These are phyloP conservation scores for Meredithiella fracta DNA, from an alignment of 2,329 filamentous ascomycete genomes.

Conservation along the genomic window DNA sequence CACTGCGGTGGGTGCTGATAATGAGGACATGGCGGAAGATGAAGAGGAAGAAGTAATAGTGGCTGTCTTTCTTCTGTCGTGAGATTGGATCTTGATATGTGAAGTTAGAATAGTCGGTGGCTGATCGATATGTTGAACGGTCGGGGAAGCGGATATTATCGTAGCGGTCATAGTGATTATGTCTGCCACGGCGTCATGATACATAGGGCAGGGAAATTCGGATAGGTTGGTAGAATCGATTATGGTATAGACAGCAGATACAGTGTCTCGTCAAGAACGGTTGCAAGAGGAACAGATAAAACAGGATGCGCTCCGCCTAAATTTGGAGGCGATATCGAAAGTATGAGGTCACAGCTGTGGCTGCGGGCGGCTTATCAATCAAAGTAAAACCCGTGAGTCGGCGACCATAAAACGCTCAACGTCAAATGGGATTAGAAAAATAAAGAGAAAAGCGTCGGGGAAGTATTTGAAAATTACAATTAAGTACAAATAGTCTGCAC, in stretches of 20 bases:
- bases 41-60: background rate
- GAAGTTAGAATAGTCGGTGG: slow-evolving; percentile 24
- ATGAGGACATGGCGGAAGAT: background rate
- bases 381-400: background rate
- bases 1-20: background rate
- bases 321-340: background rate
- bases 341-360: background rate
- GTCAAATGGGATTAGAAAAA: no score
- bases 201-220: background rate
- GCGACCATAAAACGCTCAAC: background rate
- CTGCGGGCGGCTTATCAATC: background rate
- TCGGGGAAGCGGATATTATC: slow-evolving; percentile 20
- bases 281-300: no score
- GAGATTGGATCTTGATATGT: background rate
- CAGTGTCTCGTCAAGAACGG: background rate
- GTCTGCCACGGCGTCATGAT: slow-evolving; percentile 1
- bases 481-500: background rate
- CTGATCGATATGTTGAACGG: slow-evolving; percentile 50
- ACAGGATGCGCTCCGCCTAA: background rate
- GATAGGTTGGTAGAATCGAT: background rate
- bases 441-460: background rate
- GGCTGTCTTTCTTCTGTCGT: background rate
- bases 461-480: background rate
- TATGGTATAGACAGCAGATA: background rate
- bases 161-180: background rate